phyloP scores from a whole-genome alignment of 768 basidiomycete genomes.

The Pulveroboletus ravenelii region DNA sequence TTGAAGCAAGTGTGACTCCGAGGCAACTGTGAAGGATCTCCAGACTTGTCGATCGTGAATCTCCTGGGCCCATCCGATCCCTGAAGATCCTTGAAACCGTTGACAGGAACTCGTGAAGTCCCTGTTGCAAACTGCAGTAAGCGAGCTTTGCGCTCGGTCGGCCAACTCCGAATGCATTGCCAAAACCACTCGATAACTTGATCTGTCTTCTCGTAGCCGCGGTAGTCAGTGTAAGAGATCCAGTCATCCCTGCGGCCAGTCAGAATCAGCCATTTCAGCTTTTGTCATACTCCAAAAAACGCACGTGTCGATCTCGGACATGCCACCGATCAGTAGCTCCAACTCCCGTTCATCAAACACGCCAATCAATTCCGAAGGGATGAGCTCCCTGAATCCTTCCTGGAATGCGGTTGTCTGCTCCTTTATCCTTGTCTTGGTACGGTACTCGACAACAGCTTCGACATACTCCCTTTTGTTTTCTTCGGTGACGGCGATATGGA shows the following conservation, averaged over 20 bases:
- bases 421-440: slow-evolving; percentile 75
- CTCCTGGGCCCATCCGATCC: slow-evolving; percentile 88
- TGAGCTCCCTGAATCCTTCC: slow-evolving; percentile 78
- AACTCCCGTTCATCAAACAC: slow-evolving; percentile 91
- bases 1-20: slow-evolving; percentile 96
- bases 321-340: slow-evolving; percentile 86
- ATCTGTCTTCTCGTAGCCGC: slow-evolving; percentile 80
- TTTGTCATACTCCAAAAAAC: slow-evolving; percentile 18
- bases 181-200: slow-evolving; percentile 95
- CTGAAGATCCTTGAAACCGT: slow-evolving; percentile 93
- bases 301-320: slow-evolving; percentile 87
- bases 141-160: slow-evolving; percentile 81
- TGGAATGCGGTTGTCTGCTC: slow-evolving; percentile 85
- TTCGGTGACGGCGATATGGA: slow-evolving; percentile 58
- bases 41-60: slow-evolving; percentile 94
- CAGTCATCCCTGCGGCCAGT: slow-evolving; percentile 64
- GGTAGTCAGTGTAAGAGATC: slow-evolving; percentile 92
- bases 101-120: slow-evolving; percentile 81
- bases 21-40: slow-evolving; percentile 82
- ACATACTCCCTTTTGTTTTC: slow-evolving; percentile 79
- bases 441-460: slow-evolving; percentile 73
- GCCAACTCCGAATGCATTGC: slow-evolving; percentile 89
- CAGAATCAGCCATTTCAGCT: neutral
- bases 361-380: slow-evolving; percentile 77
- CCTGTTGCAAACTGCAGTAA: slow-evolving; percentile 86